These are phyloP conservation scores for Seminavis robusta DNA, from an alignment of 108 stramenopile genomes.

Conservation along the genomic window DNA sequence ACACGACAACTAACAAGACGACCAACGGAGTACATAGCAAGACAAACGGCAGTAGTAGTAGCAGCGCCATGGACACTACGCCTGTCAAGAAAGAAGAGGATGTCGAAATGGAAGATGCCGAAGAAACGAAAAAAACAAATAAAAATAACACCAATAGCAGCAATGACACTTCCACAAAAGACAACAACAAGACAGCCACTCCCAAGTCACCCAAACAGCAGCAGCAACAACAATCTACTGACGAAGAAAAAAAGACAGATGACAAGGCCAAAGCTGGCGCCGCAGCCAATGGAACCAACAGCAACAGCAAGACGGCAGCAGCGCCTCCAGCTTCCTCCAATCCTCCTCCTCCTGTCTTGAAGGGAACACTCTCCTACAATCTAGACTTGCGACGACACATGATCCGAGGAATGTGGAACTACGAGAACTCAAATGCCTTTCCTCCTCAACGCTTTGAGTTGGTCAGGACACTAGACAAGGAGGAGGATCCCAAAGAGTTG, in stretches of 20 bases:
- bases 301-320: not conserved
- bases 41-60: not conserved
- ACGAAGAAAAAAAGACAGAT: not conserved
- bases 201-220: not conserved
- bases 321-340: constrained; percentile 10
- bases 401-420: constrained; percentile 88
- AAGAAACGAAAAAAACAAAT: constrained; percentile 11
- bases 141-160: not conserved
- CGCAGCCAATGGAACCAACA: not conserved
- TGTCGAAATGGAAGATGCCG: constrained; percentile 22
- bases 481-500: constrained; percentile 59
- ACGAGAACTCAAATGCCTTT: constrained; percentile 57
- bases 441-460: constrained; percentile 81
- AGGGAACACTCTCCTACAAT: constrained; percentile 78
- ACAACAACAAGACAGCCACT: not conserved
- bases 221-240: not conserved
- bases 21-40: not conserved
- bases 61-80: not conserved
- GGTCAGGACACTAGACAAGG: constrained; percentile 49
- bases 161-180: too few relatives aligned
- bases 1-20: not conserved
- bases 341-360: constrained; percentile 54
- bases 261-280: not conserved
- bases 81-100: constrained; percentile 7
- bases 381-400: constrained; percentile 63